These are phyloP conservation scores for Apium graveolens DNA, from an alignment of 129 eudicot species.

Conservation along the genomic window DNA sequence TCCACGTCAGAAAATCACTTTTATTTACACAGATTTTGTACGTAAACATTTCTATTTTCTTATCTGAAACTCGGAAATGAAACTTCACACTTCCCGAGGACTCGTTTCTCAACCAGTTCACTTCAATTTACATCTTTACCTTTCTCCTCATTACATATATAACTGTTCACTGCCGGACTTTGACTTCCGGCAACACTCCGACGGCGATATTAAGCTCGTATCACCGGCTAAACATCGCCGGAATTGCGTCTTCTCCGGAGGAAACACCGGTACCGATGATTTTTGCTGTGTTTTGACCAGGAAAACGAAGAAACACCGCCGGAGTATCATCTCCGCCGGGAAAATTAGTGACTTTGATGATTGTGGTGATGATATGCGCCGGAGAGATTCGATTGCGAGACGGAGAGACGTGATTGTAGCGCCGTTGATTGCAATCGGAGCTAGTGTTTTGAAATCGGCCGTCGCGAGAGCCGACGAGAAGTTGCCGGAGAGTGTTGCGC, in stretches of 20 bases:
- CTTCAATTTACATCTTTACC: slow-evolving; percentile 31
- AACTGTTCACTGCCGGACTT: slow-evolving; percentile 6
- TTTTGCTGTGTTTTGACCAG: background rate
- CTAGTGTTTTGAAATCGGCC: slow-evolving; percentile 50
- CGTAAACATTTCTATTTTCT: background rate
- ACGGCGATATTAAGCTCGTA: slow-evolving; percentile 1
- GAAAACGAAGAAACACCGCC: slow-evolving; percentile 24
- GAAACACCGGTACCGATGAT: background rate
- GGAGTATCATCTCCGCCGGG: slow-evolving; percentile 20
- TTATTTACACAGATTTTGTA: background rate
- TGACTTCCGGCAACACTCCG: slow-evolving; percentile 13
- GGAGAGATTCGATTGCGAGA: slow-evolving; percentile 12
- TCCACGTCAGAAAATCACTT: slow-evolving; percentile 30
- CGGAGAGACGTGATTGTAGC: slow-evolving; percentile 55
- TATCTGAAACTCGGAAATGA: slow-evolving; percentile 26
- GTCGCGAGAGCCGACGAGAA: slow-evolving; percentile 79
- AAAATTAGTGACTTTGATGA: background rate
- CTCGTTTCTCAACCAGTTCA: slow-evolving; percentile 17
- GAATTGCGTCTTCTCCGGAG: slow-evolving; percentile 16
- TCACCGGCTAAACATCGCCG: slow-evolving; percentile 28
- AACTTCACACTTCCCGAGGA: slow-evolving; percentile 38
- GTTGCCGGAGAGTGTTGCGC: slow-evolving; percentile 16
- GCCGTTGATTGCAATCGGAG: slow-evolving; percentile 71
- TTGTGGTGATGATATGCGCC: slow-evolving; percentile 8
- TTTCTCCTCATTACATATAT: background rate